A percentile compares a stretch with the other conserved stretches of the same genome.
phyloP scores from a whole-genome alignment of 768 basidiomycete species.

The Mycena indigotica region DNA sequence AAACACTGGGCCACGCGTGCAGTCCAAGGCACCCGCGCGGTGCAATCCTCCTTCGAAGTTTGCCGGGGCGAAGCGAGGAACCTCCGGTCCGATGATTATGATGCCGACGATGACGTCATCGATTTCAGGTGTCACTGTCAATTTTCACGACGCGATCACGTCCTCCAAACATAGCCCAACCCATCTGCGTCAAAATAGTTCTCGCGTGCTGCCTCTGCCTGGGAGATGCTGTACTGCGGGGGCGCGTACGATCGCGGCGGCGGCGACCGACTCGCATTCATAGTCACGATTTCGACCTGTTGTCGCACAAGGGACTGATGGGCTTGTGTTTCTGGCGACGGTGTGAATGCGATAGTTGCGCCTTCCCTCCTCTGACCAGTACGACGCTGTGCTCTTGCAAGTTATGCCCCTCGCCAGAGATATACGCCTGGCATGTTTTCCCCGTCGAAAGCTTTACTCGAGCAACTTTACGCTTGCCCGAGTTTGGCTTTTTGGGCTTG shows the following conservation, averaged over 20 bases:
- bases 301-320: constrained; percentile 9
- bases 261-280: constrained; percentile 14
- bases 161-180: constrained; percentile 17
- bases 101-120: too few species aligned
- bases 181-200: constrained; percentile 19
- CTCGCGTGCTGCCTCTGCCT: constrained; percentile 13
- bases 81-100: not conserved
- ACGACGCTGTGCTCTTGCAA: constrained; percentile 98
- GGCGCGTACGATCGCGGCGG: constrained; percentile 17
- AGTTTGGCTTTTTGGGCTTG: constrained; percentile 98
- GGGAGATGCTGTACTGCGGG: constrained; percentile 19
- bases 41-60: not conserved
- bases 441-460: constrained; percentile 91
- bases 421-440: constrained; percentile 88
- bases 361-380: constrained; percentile 90
- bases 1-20: too few species aligned
- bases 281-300: constrained; percentile 22
- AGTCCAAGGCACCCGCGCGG: not conserved
- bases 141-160: not conserved
- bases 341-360: constrained; percentile 17
- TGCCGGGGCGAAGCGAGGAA: not conserved
- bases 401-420: constrained; percentile 97
- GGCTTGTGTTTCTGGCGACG: not conserved
- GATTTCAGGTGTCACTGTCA: too few species aligned
- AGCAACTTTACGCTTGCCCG: constrained; percentile 96